Conservation (phyloP, 1,284 basidiomycete species). For the Microbotryomycetes sp. region DNA sequence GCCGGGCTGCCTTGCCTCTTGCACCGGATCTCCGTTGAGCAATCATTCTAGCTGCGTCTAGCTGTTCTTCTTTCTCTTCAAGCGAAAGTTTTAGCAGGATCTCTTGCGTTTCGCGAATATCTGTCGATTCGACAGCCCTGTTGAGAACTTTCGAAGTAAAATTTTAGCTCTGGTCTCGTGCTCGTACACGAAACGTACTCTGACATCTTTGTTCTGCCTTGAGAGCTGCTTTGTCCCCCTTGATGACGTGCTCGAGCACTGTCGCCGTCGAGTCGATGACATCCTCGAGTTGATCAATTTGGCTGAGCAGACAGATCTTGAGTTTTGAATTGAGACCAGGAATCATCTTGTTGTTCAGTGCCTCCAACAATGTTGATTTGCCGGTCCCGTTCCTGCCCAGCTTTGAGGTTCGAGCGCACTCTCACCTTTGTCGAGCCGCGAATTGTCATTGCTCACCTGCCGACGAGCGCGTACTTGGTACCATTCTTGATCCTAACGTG, state of each 20-base stretch:
- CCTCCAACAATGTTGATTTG: slow-evolving; percentile 50
- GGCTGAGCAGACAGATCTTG: slow-evolving; percentile 51
- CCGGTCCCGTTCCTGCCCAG: slow-evolving; percentile 50
- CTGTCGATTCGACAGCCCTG: slow-evolving; percentile 37
- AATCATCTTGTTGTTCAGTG: slow-evolving; percentile 47
- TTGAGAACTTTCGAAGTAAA: slow-evolving; percentile 30
- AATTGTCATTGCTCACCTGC: slow-evolving; percentile 17
- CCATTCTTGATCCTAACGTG: slow-evolving; percentile 51
- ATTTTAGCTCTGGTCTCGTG: background rate
- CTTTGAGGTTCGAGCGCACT: background rate
- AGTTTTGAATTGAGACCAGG: slow-evolving; percentile 50
- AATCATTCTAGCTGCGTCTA: slow-evolving; percentile 50
- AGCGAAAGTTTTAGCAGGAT: slow-evolving; percentile 35
- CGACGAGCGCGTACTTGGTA: slow-evolving; percentile 47
- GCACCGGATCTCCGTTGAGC: slow-evolving; percentile 55
- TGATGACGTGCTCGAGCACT: slow-evolving; percentile 41
- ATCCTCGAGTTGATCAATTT: slow-evolving; percentile 40
- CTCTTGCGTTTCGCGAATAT: slow-evolving; percentile 30
- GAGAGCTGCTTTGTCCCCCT: slow-evolving; percentile 39
- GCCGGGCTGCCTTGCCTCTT: slow-evolving; percentile 54
- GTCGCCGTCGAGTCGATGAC: slow-evolving; percentile 36
- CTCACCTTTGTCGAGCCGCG: slow-evolving; percentile 34
- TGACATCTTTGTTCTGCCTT: slow-evolving; percentile 35
- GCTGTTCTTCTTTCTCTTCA: slow-evolving; percentile 40
- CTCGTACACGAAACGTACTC: slow-evolving; percentile 21